These are phyloP conservation scores for Lactarius akahatsu DNA, from an alignment of 768 basidiomycete species.

Conservation along the genomic window DNA sequence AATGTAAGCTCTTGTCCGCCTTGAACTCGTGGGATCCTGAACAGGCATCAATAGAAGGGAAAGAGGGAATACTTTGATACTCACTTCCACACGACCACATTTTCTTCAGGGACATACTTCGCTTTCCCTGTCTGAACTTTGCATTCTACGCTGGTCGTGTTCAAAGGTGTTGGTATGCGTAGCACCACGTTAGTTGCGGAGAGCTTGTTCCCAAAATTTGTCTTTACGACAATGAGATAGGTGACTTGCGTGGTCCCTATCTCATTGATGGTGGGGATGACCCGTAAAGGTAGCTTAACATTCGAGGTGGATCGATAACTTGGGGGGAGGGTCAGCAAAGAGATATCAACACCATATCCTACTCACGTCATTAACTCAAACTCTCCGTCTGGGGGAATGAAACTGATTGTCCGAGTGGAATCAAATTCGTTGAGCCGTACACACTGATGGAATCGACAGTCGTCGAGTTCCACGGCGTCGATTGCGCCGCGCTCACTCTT, in stretches of 20 bases:
- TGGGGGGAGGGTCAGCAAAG: constrained; percentile 10
- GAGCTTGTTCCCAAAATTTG: constrained; percentile 88
- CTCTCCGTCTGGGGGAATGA: constrained; percentile 97
- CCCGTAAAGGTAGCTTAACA: constrained; percentile 87
- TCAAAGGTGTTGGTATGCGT: constrained; percentile 93
- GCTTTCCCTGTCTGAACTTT: constrained; percentile 93
- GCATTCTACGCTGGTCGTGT: constrained; percentile 89
- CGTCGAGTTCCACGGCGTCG: constrained; percentile 93
- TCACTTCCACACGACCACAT: constrained; percentile 97
- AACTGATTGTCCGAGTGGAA: constrained; percentile 89
- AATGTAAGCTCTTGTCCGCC: constrained; percentile 91
- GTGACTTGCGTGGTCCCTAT: constrained; percentile 90
- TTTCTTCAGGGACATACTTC: constrained; percentile 95
- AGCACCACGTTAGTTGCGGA: constrained; percentile 91
- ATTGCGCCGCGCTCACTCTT: constrained; percentile 59
- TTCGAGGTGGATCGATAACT: constrained; percentile 97
- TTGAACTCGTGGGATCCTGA: constrained; percentile 86
- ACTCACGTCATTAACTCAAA: constrained; percentile 95
- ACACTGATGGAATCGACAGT: constrained; percentile 98
- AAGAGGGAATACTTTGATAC: constrained; percentile 36
- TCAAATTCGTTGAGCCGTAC: constrained; percentile 95
- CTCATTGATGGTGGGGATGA: constrained; percentile 91
- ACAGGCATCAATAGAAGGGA: constrained; percentile 8
- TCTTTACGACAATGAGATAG: constrained; percentile 83
- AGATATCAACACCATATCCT: background rate